Conservation (phyloP, 2,329 filamentous ascomycete genomes). For the Diaporthe citri region DNA sequence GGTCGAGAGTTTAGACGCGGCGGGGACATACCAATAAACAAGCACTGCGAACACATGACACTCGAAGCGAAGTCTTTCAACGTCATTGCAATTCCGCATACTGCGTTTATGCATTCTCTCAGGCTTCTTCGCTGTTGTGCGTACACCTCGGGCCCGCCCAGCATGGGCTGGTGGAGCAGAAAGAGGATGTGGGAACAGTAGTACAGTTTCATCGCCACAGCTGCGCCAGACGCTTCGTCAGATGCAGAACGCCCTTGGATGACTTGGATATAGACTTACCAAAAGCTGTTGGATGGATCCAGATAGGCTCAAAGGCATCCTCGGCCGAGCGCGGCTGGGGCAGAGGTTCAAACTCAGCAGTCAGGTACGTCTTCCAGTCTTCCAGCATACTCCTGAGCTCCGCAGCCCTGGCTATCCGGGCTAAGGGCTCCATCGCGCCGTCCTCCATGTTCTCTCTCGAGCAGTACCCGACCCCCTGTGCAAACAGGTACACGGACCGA, state of each 20-base stretch:
- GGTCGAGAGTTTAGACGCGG: background rate
- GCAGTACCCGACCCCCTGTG: slow-evolving; percentile 55
- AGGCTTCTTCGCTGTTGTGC: background rate
- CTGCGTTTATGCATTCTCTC: background rate
- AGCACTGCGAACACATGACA: background rate
- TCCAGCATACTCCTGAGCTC: background rate
- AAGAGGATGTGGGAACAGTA: background rate
- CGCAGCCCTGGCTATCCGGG: background rate
- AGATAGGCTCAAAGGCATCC: background rate
- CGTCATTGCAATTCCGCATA: background rate
- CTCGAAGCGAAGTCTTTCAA: background rate
- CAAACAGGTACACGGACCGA: slow-evolving; percentile 63
- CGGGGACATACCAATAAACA: background rate
- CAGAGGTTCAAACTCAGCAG: background rate
- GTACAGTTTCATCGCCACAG: background rate
- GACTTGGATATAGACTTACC: background rate
- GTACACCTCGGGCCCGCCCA: background rate
- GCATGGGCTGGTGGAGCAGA: background rate
- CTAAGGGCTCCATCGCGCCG: background rate
- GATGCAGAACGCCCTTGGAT: background rate
- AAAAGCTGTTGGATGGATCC: background rate
- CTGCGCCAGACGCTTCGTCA: background rate
- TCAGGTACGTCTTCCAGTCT: background rate
- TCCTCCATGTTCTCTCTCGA: background rate
- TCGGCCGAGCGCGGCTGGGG: background rate